A percentile compares a stretch with the other conserved stretches of the same genome.
phyloP scores from a whole-genome alignment of 108 stramenopile species.

The Cyclostephanos invisitatus region DNA sequence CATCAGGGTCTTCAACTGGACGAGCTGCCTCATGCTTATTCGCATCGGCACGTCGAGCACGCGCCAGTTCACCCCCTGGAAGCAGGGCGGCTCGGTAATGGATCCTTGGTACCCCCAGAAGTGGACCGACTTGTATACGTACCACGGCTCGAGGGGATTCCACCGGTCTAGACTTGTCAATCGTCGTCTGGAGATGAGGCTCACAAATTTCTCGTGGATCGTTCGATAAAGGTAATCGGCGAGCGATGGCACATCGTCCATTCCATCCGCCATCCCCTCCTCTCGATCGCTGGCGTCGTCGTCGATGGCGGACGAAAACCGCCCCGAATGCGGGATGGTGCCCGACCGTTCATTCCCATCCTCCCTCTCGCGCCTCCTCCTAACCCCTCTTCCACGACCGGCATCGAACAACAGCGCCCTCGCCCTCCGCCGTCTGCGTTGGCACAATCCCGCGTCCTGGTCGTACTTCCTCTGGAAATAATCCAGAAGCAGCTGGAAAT shows the following conservation, averaged over 20 bases:
- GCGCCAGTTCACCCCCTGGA: conserved; percentile 80
- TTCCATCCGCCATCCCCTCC: neutral
- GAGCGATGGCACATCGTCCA: conserved; percentile 9
- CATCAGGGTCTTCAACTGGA: conserved; percentile 70
- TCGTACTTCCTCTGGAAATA: conserved; percentile 43
- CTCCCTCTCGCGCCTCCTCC: neutral
- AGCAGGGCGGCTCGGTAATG: conserved; percentile 83
- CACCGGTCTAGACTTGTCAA: neutral
- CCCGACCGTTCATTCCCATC: neutral
- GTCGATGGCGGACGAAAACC: conserved; percentile 5
- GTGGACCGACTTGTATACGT: conserved; percentile 33
- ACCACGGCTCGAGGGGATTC: conserved; percentile 25
- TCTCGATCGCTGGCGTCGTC: conserved; percentile 2
- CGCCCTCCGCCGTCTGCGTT: conserved; percentile 19
- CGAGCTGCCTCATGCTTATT: conserved; percentile 56
- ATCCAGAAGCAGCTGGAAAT: conserved; percentile 39
- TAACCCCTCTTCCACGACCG: neutral
- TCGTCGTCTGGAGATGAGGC: conserved; percentile 10
- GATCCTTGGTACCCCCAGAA: conserved; percentile 84
- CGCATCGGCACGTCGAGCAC: conserved; percentile 69
- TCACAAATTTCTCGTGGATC: conserved; percentile 20
- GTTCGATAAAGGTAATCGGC: conserved; percentile 6
- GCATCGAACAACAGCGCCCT: conserved; percentile 23
- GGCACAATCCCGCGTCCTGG: conserved; percentile 27
- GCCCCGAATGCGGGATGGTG: conserved; percentile 19